Evolutionary conservation across 495 filamentous ascomycete species (phyloP), one percentile per base, ranked within the genome.

Genomic region (Parmelia sp.): DNA sequence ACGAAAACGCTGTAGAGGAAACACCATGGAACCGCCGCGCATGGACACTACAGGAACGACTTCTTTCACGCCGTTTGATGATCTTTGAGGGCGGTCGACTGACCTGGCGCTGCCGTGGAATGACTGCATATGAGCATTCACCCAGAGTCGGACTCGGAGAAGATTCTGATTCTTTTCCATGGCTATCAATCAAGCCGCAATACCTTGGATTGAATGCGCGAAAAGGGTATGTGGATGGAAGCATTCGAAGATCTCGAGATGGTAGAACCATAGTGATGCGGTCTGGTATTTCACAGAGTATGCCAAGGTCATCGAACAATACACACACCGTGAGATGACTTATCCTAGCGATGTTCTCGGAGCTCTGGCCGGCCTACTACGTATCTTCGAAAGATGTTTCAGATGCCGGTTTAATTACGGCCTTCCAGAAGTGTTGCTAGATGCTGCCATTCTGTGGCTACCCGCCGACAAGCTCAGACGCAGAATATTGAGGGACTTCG

Each of bases 21-120:
- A 36, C 56, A 21, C n/a, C 33, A 53, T 62, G 60, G 60, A 35
- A 53, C 23, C 19, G 42, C 10, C 27, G 64, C 35, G 64, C 59
- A 37, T 66, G 64, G 64, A 66, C 64, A 31, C 59, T 62, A 29
- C 64, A 66, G 31, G 64, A 66, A 63, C 39, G 40, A 23, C 59
- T 66, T 36, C 47, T 61, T 4, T 61, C 64, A 29, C 64, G 59
- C 27, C 64, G 64, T 23, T 42, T 51, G 11, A 44, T 66, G 27
- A 56, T 66, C 19, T 66, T 66, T 53, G 62, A 44, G 17, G 25
- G 21, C 3, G 57, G 51, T 33, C 36, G 61, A 57, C 49, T 66
- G 40, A 44, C 37, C 25, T 66, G 57, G 57, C 40, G 36, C 25
- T 66, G 64, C 29, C 44, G 45, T 21, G 39, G 55, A 60, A 53